phyloP scores from a whole-genome alignment of 1,139 yeast genomes.

The Yamadazyma kanchanaburiensis region DNA sequence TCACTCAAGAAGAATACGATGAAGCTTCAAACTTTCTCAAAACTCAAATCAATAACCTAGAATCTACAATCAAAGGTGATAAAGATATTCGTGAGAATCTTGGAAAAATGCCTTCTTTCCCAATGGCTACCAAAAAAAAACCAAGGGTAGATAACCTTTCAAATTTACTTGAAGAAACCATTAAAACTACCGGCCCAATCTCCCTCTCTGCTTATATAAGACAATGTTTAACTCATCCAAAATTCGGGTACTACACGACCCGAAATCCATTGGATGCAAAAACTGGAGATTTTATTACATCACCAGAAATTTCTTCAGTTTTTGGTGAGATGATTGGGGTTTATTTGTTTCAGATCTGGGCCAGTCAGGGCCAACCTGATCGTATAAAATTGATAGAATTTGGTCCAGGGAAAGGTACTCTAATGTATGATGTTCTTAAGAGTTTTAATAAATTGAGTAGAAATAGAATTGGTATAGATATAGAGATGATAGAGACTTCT shows the following conservation, averaged over 20 bases:
- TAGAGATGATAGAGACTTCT: conserved; percentile 72
- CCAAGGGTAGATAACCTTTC: conserved; percentile 25
- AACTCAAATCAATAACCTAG: conserved; percentile 32
- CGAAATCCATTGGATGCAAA: conserved; percentile 64
- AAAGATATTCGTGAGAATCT: conserved; percentile 34
- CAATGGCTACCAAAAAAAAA: conserved; percentile 18
- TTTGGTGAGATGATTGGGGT: conserved; percentile 86
- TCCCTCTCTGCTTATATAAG: conserved; percentile 74
- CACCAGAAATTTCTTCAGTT: conserved; percentile 85
- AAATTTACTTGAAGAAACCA: conserved; percentile 49
- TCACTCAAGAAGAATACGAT: conserved; percentile 41
- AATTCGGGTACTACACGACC: conserved; percentile 76
- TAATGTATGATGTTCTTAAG: conserved; percentile 62
- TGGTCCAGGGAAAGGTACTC: conserved; percentile 86
- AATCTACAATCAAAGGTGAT: conserved; percentile 38
- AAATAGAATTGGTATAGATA: conserved; percentile 26
- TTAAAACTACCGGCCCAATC: conserved; percentile 73
- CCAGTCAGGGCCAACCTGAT: conserved; percentile 50
- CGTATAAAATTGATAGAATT: conserved; percentile 66
- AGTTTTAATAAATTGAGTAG: conserved; percentile 41
- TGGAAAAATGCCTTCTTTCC: conserved; percentile 36
- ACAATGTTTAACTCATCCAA: conserved; percentile 78
- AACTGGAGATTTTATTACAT: conserved; percentile 75
- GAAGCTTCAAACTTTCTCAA: conserved; percentile 34
- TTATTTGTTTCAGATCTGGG: conserved; percentile 66